Evolutionary conservation across 305 asterid species (phyloP), one percentile per base, ranked within the genome.

Genomic region (Fraxinus latifolia): DNA sequence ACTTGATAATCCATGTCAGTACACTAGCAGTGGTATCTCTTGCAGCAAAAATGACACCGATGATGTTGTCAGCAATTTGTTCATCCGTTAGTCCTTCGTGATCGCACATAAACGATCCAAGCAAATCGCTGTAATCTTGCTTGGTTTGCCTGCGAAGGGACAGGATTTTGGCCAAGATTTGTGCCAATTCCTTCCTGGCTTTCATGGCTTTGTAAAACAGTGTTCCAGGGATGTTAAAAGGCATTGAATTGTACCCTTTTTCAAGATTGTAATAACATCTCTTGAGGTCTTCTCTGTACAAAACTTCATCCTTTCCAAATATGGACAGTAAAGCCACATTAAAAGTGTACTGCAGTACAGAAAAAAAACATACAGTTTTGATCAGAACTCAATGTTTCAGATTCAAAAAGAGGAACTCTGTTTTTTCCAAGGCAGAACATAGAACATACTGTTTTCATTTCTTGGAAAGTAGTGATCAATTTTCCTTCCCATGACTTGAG

Each of bases 21-120:
- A 93, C 86, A 80, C 96, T 95, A 2, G 99, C 97, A 9, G 99
- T 95, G 3, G 99, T 95, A 84, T 95, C 99, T 6, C 99, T 93
- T 37, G 99, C 98, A 0, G 99, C 99, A 27, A 95, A 95, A 53
- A 95, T 89, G 6, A 92, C 99, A 8, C 98, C 99, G 23, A 5
- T 23, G 25, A 23, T 23, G 25, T 23, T 23, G 25, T 23, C 25
- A 23, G 25, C 25, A 23, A 23, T 23, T 23, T 23, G 25, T 23
- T 23, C 25, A 23, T 23, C 25, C 25, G 25, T 23, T 23, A 23
- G 25, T 23, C 25, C 25, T 23, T 23, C 25, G 25, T 23, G 25
- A 23, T 23, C 25, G 25, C 25, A 23, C 25, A 23, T 23, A 23
- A 23, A 23, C 0, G 25, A 23, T 23, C 25, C 25, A 23, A 23